phyloP scores from a whole-genome alignment of 2,329 filamentous ascomycete genomes.

The Pseudogymnoascus sp. region DNA sequence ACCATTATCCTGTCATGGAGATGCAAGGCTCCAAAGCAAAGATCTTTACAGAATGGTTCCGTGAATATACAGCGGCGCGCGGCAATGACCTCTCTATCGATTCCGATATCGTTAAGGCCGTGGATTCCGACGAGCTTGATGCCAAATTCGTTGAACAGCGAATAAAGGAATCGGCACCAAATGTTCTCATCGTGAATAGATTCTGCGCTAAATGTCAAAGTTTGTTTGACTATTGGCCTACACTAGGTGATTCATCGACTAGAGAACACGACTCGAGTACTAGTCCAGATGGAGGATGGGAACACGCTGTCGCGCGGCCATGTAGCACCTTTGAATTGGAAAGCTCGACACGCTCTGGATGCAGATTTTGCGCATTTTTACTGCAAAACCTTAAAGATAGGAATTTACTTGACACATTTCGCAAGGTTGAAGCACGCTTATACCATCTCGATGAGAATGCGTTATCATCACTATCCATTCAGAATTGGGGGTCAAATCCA shows the following conservation, averaged over 20 bases:
- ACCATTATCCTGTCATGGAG: neutral
- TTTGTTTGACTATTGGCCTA: neutral
- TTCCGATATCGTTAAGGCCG: conserved; percentile 10
- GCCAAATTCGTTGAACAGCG: conserved; percentile 12
- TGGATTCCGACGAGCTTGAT: conserved; percentile 12
- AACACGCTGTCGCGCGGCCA: neutral
- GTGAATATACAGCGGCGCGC: conserved; percentile 9
- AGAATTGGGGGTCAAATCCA: neutral
- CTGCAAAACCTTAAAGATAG: conserved; percentile 13
- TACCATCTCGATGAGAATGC: conserved; percentile 9
- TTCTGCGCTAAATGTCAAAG: neutral
- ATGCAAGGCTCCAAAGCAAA: neutral
- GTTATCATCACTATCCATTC: neutral
- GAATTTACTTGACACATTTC: conserved; percentile 10
- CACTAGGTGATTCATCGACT: neutral
- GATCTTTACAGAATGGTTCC: conserved; percentile 13
- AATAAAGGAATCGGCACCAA: conserved; percentile 12
- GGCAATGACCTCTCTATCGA: neutral
- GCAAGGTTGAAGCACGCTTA: conserved; percentile 14
- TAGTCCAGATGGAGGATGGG: neutral
- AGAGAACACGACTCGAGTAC: neutral
- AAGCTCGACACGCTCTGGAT: conserved; percentile 11
- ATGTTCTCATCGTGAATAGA: neutral
- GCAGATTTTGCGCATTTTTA: conserved; percentile 15
- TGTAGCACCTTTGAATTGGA: conserved; percentile 14